Evolutionary conservation across 768 basidiomycete genomes (phyloP).

Genomic region (Pisolithus marmoratus): DNA sequence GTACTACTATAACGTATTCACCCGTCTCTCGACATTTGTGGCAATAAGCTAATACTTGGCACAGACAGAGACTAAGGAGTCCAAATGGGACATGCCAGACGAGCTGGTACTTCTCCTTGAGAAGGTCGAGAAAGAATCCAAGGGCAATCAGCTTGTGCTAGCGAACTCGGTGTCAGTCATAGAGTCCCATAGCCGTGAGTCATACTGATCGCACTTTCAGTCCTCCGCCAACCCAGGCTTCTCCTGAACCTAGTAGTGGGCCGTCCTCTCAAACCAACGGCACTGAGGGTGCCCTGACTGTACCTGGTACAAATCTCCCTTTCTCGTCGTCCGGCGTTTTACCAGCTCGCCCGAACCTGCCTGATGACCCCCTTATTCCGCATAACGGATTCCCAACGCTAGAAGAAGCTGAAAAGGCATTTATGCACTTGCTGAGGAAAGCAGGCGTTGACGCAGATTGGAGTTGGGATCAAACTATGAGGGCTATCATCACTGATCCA

Average conservation of each 20-base stretch:
- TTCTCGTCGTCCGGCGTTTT: conserved; percentile 54
- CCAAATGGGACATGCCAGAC: conserved; percentile 97
- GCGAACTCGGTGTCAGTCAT: conserved; percentile 21
- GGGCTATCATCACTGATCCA: conserved; percentile 96
- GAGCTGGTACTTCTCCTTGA: conserved; percentile 82
- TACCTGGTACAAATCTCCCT: conserved; percentile 55
- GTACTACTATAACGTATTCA: conserved; percentile 80
- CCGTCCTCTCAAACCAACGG: conserved; percentile 46
- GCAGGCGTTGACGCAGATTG: conserved; percentile 87
- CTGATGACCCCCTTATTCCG: conserved; percentile 84
- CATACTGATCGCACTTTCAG: conserved; percentile 16
- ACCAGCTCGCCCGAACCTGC: conserved; percentile 72
- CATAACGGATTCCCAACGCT: conserved; percentile 83
- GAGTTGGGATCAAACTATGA: conserved; percentile 99
- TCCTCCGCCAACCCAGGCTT: conserved; percentile 24
- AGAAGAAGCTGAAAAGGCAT: conserved; percentile 93
- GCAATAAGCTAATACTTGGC: conserved; percentile 4
- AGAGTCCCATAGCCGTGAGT: neutral
- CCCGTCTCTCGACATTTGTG: neutral
- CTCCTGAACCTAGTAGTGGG: conserved; percentile 40
- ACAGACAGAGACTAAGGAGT: conserved; percentile 83
- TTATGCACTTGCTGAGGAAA: conserved; percentile 83
- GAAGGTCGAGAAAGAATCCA: conserved; percentile 75
- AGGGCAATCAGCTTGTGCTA: conserved; percentile 33
- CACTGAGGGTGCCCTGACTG: conserved; percentile 37